phyloP scores from a whole-genome alignment of 805 yeast species.

The Saturnispora mendoncae region DNA sequence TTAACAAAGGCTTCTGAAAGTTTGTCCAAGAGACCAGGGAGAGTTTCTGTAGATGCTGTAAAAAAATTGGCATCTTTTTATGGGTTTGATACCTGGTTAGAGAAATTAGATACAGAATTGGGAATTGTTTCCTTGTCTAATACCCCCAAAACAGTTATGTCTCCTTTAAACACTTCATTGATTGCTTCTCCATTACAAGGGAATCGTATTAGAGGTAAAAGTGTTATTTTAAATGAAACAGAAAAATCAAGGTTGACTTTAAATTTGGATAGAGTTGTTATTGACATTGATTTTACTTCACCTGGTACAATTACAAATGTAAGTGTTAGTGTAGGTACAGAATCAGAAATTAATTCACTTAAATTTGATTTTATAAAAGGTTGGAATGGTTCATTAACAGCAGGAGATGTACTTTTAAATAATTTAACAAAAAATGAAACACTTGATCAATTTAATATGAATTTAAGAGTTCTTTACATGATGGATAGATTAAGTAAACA shows the following conservation, averaged over 20 bases:
- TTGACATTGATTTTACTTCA: constrained; percentile 7
- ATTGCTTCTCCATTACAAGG: constrained; percentile 1
- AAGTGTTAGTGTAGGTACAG: constrained; percentile 8
- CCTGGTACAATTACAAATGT: constrained; percentile 1
- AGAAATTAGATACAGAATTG: constrained; percentile 16
- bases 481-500: constrained; percentile 25
- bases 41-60: constrained; percentile 27
- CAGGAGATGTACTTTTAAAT: constrained; percentile 21
- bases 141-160: constrained; percentile 7
- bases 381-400: constrained; percentile 18
- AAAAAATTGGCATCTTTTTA: constrained; percentile 29
- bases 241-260: constrained; percentile 7
- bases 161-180: constrained; percentile 2
- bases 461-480: constrained; percentile 26
- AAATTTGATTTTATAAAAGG: constrained; percentile 13
- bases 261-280: constrained; percentile 9
- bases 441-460: constrained; percentile 28
- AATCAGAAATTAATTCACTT: background rate
- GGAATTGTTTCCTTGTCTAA: constrained; percentile 7
- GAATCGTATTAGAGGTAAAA: background rate
- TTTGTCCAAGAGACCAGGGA: constrained; percentile 29
- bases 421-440: constrained; percentile 24
- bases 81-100: constrained; percentile 31
- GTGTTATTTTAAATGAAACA: background rate
- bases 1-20: constrained; percentile 28